phyloP scores from a whole-genome alignment of 345 rosid species.

The Eucalyptus erythrocorys region DNA sequence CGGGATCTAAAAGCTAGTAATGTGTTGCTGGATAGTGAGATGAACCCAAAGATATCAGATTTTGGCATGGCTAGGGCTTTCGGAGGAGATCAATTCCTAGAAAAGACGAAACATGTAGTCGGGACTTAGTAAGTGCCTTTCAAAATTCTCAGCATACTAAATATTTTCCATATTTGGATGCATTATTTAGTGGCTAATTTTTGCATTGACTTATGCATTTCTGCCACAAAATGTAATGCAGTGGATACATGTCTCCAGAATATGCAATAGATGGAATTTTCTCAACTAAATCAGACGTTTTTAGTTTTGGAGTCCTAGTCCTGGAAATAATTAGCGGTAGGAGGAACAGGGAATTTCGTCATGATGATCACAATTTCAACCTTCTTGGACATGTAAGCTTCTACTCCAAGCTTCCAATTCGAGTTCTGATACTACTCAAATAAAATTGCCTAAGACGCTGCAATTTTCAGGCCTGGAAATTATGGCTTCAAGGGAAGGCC shows the following conservation, averaged over 20 bases:
- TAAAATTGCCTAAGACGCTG: neutral
- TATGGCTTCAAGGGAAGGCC: constrained; percentile 2
- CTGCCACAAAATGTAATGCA: neutral
- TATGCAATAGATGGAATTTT: neutral
- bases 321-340: neutral
- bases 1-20: constrained; percentile 17
- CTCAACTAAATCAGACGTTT: neutral
- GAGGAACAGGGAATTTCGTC: neutral
- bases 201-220: neutral
- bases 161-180: neutral
- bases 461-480: neutral
- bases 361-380: neutral
- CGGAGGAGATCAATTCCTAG: constrained; percentile 1
- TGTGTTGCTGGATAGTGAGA: constrained; percentile 9
- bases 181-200: neutral
- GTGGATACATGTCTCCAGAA: neutral
- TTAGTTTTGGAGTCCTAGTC: neutral
- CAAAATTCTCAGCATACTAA: neutral
- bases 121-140: constrained; percentile 16
- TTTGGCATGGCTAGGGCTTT: constrained; percentile 21
- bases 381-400: neutral
- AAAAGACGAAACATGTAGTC: constrained; percentile 4
- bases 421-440: neutral
- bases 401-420: neutral
- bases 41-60: constrained; percentile 26